Base-by-base conservation (phyloP, 208 protist genomes). In the Wallacemonas collosoma region DNA sequence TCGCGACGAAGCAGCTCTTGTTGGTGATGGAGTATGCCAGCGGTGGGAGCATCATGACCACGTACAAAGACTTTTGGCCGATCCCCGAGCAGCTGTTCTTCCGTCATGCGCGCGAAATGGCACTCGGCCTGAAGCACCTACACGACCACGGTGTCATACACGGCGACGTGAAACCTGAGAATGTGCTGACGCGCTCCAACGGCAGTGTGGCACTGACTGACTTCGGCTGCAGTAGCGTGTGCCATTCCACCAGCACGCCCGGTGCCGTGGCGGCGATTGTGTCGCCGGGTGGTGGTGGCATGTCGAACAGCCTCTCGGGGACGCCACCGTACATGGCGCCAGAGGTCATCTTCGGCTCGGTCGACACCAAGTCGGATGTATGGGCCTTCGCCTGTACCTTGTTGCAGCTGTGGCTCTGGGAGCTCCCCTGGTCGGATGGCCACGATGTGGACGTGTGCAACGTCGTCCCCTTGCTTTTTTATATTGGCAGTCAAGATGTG, bases 301-400 rank as follows among this genome's bases (percentile, higher is more conserved):
- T 63, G 55, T 48, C 51, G 1, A 61, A 48, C 39, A 57, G 67
- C 15, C 80, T 88, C 9, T 76, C 71, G 39, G 86, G 86, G 12
- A 91, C 86, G n/a, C 80, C 76, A n/a, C 79, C 78, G 35, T 91
- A 88, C 80, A 91, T 91, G 86, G 80, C 86, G 0, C 86, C 86
- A 2, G 86, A 91, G 76, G 83, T 91, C 51, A 88, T 86, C 40
- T 53, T 79, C 38, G 81, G 77, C 45, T 70, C 82, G 41, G 77
- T 83, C 41, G 68, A 80, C 67, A 68, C 80, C 65, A 85, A 85
- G 73, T 91, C 86, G 8, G 86, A 91, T 71, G 83, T 87, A 44
- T 91, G 86, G 86, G 82, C 86, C 9, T 88, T 83, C 65, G 86
- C 77, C 15, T 91, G 86, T 67, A 88, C 81, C 60, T 70, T 91